Evolutionary conservation across 768 basidiomycete genomes (phyloP).

Genomic region (Inosperma sp.): DNA sequence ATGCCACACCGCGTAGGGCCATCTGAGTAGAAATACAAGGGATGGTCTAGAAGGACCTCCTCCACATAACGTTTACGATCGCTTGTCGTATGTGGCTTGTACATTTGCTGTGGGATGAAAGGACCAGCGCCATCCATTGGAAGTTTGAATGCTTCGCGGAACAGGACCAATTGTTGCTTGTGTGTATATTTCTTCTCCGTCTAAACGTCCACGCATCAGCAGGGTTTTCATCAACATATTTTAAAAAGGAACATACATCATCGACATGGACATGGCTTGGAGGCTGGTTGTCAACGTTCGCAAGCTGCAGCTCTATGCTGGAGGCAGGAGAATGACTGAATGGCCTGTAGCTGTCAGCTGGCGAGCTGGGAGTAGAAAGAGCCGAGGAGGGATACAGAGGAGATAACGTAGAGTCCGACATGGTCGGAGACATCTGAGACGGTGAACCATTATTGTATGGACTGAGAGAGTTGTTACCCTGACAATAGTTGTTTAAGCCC

Average conservation of each 20-base stretch:
- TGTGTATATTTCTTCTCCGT: slow-evolving; percentile 33
- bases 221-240: neutral
- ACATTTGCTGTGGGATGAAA: slow-evolving; percentile 69
- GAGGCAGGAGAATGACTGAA: slow-evolving; percentile 3
- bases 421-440: neutral
- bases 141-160: slow-evolving; percentile 38
- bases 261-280: neutral
- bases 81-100: slow-evolving; percentile 72
- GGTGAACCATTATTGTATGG: neutral
- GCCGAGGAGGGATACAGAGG: slow-evolving; percentile 1
- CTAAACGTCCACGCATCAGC: slow-evolving; percentile 17
- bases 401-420: neutral
- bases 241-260: slow-evolving; percentile 10
- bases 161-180: slow-evolving; percentile 43
- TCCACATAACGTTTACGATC: slow-evolving; percentile 75
- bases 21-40: slow-evolving; percentile 58
- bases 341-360: neutral
- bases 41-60: slow-evolving; percentile 57
- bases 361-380: slow-evolving; percentile 1
- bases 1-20: slow-evolving; percentile 57
- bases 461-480: neutral
- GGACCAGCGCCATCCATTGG: slow-evolving; percentile 36
- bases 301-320: neutral
- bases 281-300: neutral
- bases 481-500: neutral